Base-by-base conservation (phyloP, 495 filamentous ascomycete species). In the Penicillium alfredii region DNA sequence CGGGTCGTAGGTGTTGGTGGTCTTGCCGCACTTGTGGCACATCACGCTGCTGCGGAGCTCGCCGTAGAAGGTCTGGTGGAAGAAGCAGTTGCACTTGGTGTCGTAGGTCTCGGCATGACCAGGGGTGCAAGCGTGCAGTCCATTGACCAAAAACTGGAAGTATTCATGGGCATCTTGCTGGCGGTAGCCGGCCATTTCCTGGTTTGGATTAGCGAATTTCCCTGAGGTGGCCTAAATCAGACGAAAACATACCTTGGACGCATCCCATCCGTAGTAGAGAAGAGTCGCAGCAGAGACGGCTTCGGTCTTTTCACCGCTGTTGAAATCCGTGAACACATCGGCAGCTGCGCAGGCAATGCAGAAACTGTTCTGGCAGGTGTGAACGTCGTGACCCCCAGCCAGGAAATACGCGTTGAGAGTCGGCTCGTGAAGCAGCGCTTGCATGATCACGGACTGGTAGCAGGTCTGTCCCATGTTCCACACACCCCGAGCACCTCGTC, bases 151-250 rank as follows among this genome's bases (percentile, higher is more conserved):
- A 53, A 93, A 94, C 54, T 92, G 85, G 64, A 94, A 87, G 59
- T 89, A 96, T 53, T 96, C 89, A 56, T 96, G 88, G 1, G 88
- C 87, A 55, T 96, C 89, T 62, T 94, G 89, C 60, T 94, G 87
- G 41, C 85, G 81, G 49, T 90, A 88, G n/a, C 87, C 86, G 7
- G 86, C 83, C 16, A 94, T 72, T n/a, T 82, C 76, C 70, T 88
- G 65, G 69, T 66, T 6, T 69, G 68, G 4, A 59, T 69, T 67
- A 54, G 68, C 38, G 37, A 33, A 27, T 32, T 22, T 11, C 8
- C 4, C 30, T 30, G 14, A 16, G 7, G 20, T n/a, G n/a, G n/a
- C n/a, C n/a, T n/a, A n/a, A n/a, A n/a, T n/a, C n/a, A n/a, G n/a
- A n/a, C n/a, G n/a, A n/a, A n/a, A n/a, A 18, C 40, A 11, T 52